These are phyloP conservation scores for Phytophthora pistaciae DNA, from an alignment of 352 stramenopile genomes.

Conservation along the genomic window DNA sequence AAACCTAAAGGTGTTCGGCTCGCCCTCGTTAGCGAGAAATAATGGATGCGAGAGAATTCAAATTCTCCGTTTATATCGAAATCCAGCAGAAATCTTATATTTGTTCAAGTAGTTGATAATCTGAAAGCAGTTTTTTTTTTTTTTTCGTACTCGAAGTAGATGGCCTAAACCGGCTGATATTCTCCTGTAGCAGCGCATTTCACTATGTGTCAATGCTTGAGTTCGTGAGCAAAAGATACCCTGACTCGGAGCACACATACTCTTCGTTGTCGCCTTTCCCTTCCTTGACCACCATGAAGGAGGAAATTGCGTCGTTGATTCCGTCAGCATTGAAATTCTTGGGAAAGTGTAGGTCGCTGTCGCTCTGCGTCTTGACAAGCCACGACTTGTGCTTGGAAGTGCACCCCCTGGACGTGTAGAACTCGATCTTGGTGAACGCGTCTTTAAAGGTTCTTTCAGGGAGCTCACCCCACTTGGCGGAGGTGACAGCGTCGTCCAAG, in stretches of 20 bases:
- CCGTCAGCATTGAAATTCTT: background rate
- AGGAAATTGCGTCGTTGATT: conserved; percentile 3
- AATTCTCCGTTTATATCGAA: too few relatives aligned
- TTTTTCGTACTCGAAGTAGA: too few relatives aligned
- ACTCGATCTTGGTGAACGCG: background rate
- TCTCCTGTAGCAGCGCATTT: background rate
- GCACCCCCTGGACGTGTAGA: background rate
- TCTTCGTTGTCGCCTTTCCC: background rate
- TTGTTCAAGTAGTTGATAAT: too few relatives aligned
- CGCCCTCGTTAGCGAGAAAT: too few relatives aligned
- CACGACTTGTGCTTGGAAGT: background rate
- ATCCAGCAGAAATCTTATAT: too few relatives aligned
- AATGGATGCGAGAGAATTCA: too few relatives aligned
- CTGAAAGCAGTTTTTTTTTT: too few relatives aligned
- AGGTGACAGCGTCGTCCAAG: conserved; percentile 2
- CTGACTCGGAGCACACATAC: background rate
- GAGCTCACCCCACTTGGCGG: conserved; percentile 17
- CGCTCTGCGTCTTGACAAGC: background rate
- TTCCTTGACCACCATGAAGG: conserved; percentile 3
- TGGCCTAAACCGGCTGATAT: too few relatives aligned
- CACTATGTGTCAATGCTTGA: background rate
- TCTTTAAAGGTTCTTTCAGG: background rate
- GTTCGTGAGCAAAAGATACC: background rate
- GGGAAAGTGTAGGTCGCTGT: background rate
- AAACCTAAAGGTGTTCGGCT: too few relatives aligned